Conservation (phyloP, 2,329 filamentous ascomycete species). For the Byssoonygena ceratinophila region DNA sequence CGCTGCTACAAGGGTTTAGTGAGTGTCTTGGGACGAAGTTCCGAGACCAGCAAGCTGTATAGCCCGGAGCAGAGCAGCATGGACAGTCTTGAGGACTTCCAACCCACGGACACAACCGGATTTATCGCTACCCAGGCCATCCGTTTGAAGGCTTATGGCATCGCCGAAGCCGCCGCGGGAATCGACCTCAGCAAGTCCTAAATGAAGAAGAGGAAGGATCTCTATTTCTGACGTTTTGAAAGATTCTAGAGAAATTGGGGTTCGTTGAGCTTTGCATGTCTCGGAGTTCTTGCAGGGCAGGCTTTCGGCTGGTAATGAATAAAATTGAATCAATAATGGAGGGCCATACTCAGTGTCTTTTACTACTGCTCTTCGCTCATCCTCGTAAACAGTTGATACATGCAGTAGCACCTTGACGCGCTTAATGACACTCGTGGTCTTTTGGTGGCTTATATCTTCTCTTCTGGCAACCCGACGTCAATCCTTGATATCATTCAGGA, state of each 20-base stretch:
- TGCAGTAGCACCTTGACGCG: no score
- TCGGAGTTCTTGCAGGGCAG: slow-evolving; percentile 4
- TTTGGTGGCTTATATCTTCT: no score
- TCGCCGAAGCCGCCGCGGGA: slow-evolving; percentile 15
- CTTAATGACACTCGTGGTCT: no score
- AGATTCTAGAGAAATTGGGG: background rate
- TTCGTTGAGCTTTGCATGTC: background rate
- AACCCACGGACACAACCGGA: slow-evolving; percentile 50
- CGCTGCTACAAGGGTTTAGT: slow-evolving; percentile 51
- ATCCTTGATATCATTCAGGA: no score
- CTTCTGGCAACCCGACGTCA: no score
- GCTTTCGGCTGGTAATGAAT: background rate
- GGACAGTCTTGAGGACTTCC: slow-evolving; percentile 56
- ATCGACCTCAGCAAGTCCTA: slow-evolving; percentile 16
- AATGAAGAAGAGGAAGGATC: background rate
- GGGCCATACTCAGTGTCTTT: background rate
- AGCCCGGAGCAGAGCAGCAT: slow-evolving; percentile 51
- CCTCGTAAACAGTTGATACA: no score
- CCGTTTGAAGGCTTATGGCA: slow-evolving; percentile 19
- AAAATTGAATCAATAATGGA: background rate
- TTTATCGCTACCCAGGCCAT: slow-evolving; percentile 38
- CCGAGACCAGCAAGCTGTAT: slow-evolving; percentile 52
- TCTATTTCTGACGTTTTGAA: background rate
- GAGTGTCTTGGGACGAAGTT: slow-evolving; percentile 21
- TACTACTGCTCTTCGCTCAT: no score